Evolutionary conservation across 2,329 filamentous ascomycete species (phyloP).

Genomic region (Hypoxylon sp.): DNA sequence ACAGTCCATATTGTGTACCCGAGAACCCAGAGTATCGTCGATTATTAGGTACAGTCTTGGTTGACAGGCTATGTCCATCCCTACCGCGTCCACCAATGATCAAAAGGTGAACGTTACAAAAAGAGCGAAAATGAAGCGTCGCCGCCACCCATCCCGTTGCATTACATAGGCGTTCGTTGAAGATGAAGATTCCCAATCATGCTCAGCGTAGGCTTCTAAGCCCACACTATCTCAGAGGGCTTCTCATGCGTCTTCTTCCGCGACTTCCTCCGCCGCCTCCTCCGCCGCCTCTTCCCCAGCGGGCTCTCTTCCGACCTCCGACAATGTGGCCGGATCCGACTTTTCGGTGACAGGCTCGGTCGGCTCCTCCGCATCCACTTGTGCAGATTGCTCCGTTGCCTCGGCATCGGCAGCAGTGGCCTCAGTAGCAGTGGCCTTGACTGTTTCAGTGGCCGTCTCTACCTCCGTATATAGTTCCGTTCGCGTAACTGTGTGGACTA

Average conservation of each 20-base stretch:
- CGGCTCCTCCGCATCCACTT: slow-evolving; percentile 1
- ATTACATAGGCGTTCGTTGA: slow-evolving; percentile 25
- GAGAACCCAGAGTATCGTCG: no score
- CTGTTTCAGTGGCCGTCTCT: slow-evolving; percentile 45
- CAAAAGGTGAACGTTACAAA: slow-evolving; percentile 4
- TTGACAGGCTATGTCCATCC: slow-evolving; percentile 8
- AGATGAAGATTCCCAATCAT: slow-evolving; percentile 1
- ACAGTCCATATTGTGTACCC: slow-evolving; percentile 38
- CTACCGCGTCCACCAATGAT: slow-evolving; percentile 19
- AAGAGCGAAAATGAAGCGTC: slow-evolving; percentile 15
- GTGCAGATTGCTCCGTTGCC: not conserved
- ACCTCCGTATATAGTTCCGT: slow-evolving; percentile 44
- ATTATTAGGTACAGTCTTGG: slow-evolving; percentile 41
- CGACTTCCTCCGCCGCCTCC: no score
- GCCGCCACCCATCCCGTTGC: slow-evolving; percentile 6
- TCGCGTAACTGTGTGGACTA: slow-evolving; percentile 49
- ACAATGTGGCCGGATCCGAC: not conserved
- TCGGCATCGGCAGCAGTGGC: slow-evolving; percentile 17
- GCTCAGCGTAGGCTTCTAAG: not conserved
- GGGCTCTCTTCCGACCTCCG: not conserved
- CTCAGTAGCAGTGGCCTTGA: slow-evolving; percentile 29
- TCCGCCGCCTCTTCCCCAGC: not conserved
- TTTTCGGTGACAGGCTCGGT: slow-evolving; percentile 1
- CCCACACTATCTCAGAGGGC: not conserved
- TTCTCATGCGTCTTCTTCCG: no score